A percentile compares a stretch with the other conserved stretches of the same genome.
Conservation (phyloP, 208 protist genomes). For the Trypanosoma scelopori region DNA sequence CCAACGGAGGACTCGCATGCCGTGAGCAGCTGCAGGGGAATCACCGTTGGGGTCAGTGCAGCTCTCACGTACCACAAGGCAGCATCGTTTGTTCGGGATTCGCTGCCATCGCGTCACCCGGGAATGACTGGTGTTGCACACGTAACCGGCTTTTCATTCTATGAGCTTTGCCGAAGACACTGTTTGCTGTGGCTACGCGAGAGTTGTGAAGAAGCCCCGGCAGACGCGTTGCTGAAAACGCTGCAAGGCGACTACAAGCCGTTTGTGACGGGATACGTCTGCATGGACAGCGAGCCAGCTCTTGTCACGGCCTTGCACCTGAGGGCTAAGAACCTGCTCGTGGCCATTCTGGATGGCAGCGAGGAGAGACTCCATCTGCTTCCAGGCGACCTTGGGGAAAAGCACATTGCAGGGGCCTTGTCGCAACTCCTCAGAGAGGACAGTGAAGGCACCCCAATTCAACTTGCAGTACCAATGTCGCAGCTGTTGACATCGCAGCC, state of each 20-base stretch:
- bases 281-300: conserved; percentile 45
- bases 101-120: conserved; percentile 38
- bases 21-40: conserved; percentile 39
- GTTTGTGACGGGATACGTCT: conserved; percentile 71
- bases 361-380: conserved; percentile 53
- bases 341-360: conserved; percentile 63
- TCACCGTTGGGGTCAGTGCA: conserved; percentile 62
- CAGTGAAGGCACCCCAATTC: conserved; percentile 2
- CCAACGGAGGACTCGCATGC: conserved; percentile 13
- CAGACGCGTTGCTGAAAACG: conserved; percentile 29
- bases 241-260: conserved; percentile 49
- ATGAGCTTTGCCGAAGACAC: conserved; percentile 60
- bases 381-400: conserved; percentile 17
- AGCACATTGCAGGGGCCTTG: conserved; percentile 32
- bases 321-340: conserved; percentile 23
- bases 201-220: conserved; percentile 35
- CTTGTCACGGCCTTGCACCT: conserved; percentile 28
- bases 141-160: conserved; percentile 51
- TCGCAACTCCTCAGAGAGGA: conserved; percentile 18
- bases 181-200: conserved; percentile 76
- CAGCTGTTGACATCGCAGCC: conserved; percentile 34
- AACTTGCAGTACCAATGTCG: conserved; percentile 31
- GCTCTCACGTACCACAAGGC: conserved; percentile 68
- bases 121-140: conserved; percentile 44
- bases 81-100: conserved; percentile 46